Evolutionary conservation across 331 rosid genomes (phyloP).

Genomic region (Acacia pycnantha): DNA sequence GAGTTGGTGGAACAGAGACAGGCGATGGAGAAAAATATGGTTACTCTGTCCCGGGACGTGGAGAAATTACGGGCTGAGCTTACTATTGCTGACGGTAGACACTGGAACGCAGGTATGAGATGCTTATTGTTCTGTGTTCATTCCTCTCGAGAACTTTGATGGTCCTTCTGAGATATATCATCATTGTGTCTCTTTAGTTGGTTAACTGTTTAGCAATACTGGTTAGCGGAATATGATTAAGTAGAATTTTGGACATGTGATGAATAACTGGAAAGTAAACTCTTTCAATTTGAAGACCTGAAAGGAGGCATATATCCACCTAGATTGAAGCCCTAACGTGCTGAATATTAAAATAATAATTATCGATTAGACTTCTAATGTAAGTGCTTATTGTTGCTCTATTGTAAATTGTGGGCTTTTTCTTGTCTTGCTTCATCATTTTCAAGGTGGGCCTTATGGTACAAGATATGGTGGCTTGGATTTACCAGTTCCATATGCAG

Average conservation of each 20-base stretch:
- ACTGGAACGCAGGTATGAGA: slow-evolving; percentile 77
- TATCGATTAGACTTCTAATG: neutral
- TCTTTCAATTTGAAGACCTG: slow-evolving; percentile 5
- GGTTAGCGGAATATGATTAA: neutral
- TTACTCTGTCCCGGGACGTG: slow-evolving; percentile 92
- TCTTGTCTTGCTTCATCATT: slow-evolving; percentile 30
- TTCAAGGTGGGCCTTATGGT: slow-evolving; percentile 70
- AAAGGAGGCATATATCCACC: neutral
- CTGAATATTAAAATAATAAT: neutral
- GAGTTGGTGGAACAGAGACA: slow-evolving; percentile 90
- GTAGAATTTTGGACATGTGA: slow-evolving; percentile 6
- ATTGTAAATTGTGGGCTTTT: neutral
- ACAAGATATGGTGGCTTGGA: slow-evolving; percentile 53
- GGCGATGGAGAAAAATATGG: slow-evolving; percentile 81
- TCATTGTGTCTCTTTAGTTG: neutral
- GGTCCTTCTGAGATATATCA: slow-evolving; percentile 3
- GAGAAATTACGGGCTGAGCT: slow-evolving; percentile 88
- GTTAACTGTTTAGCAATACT: neutral
- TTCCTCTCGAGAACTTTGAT: slow-evolving; percentile 13
- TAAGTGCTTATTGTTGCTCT: slow-evolving; percentile 14
- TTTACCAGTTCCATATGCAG: slow-evolving; percentile 57
- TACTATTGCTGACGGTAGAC: slow-evolving; percentile 59
- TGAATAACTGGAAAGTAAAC: slow-evolving; percentile 15
- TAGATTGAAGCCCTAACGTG: neutral
- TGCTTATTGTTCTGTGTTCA: slow-evolving; percentile 10